A percentile compares a stretch with the other conserved stretches of the same genome.
Conservation (phyloP, 164 flowering plant genomes). For the Annona squamosa region DNA sequence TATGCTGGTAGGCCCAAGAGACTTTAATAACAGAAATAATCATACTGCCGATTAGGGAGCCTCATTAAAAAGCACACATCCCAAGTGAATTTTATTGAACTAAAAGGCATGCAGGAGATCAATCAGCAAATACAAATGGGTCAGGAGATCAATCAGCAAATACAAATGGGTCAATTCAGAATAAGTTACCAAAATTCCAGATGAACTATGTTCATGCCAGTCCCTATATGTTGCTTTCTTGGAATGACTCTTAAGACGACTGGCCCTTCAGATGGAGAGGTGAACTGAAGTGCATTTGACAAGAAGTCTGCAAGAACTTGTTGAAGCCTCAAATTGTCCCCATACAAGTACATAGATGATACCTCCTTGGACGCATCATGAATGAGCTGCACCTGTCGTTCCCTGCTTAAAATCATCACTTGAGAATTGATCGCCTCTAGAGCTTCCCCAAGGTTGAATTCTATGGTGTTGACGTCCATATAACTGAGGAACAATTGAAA, state of each 20-base stretch:
- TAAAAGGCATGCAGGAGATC: no score
- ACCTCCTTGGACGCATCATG: slow-evolving; percentile 49
- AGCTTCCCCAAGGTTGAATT: slow-evolving; percentile 62
- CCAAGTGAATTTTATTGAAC: no score
- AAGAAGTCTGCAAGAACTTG: slow-evolving; percentile 72
- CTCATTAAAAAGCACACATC: no score
- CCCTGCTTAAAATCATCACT: slow-evolving; percentile 55
- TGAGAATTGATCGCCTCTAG: slow-evolving; percentile 56
- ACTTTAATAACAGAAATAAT: no score
- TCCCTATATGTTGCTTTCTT: slow-evolving; percentile 53
- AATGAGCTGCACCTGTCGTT: slow-evolving; percentile 45
- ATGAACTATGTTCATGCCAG: slow-evolving; percentile 53
- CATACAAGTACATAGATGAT: slow-evolving; percentile 47
- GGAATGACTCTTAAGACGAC: slow-evolving; percentile 41
- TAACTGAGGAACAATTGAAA: slow-evolving; percentile 37
- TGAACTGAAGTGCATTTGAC: slow-evolving; percentile 47
- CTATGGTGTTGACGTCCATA: slow-evolving; percentile 34
- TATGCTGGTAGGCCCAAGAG: no score
- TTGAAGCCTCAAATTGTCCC: slow-evolving; percentile 80
- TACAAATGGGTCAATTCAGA: background rate
- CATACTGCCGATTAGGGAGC: no score
- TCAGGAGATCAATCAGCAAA: background rate
- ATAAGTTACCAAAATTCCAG: slow-evolving; percentile 61
- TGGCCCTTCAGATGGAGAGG: slow-evolving; percentile 46
- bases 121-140: background rate